A percentile compares a stretch with the other conserved stretches of the same genome.
phyloP scores from a whole-genome alignment of 345 rosid genomes.

The Acer saccharum region DNA sequence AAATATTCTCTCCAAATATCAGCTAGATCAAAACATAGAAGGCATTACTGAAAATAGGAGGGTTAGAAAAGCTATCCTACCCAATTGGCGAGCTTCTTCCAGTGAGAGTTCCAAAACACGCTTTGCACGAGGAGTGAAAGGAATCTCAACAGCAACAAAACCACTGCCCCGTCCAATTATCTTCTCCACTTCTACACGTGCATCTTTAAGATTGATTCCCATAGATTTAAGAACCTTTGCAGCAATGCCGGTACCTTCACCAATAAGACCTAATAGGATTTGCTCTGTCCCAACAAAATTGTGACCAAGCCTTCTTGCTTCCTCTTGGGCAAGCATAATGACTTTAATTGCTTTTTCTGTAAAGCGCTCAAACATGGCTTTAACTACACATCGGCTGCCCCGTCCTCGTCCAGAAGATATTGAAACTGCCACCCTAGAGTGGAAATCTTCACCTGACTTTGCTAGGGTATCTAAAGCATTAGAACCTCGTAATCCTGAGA shows the following conservation, averaged over 20 bases:
- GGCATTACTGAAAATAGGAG: background rate
- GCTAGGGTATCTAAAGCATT: slow-evolving; percentile 47
- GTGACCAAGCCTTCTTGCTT: slow-evolving; percentile 94
- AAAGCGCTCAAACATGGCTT: slow-evolving; percentile 94
- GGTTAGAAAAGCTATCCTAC: slow-evolving; percentile 33
- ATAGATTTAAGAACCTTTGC: slow-evolving; percentile 94
- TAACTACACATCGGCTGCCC: slow-evolving; percentile 49
- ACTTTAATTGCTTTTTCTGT: slow-evolving; percentile 97
- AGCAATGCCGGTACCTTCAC: slow-evolving; percentile 97
- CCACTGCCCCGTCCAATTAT: slow-evolving; percentile 98
- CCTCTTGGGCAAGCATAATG: slow-evolving; percentile 96
- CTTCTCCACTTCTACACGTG: slow-evolving; percentile 96
- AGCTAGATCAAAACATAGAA: background rate
- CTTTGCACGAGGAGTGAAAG: slow-evolving; percentile 97
- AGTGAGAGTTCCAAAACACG: slow-evolving; percentile 90
- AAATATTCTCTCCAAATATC: background rate
- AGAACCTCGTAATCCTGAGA: slow-evolving; percentile 57
- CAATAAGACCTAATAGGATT: slow-evolving; percentile 82
- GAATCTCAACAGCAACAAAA: slow-evolving; percentile 94
- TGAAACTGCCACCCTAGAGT: slow-evolving; percentile 40
- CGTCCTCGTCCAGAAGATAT: slow-evolving; percentile 45
- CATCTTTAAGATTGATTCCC: slow-evolving; percentile 96
- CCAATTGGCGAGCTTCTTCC: slow-evolving; percentile 94
- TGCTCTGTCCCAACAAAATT: slow-evolving; percentile 98
- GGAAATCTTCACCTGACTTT: slow-evolving; percentile 45